phyloP scores from a whole-genome alignment of 2,329 filamentous ascomycete species.

The Aspergillus thermomutatus region DNA sequence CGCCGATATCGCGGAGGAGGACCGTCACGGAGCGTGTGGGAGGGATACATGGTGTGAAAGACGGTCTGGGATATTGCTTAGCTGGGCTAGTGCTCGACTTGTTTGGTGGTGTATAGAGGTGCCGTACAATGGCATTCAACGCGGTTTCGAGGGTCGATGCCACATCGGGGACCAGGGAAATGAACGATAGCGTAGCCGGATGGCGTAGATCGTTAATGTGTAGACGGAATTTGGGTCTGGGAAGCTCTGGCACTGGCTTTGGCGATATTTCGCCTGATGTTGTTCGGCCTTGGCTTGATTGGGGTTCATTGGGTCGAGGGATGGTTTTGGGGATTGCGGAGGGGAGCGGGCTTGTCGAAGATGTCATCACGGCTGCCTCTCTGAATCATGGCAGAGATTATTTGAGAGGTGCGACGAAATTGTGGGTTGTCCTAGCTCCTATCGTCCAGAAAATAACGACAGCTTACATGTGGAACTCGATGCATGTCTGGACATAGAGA shows the following conservation, averaged over 20 bases:
- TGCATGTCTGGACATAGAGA: not conserved
- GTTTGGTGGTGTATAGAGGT: conserved; percentile 59
- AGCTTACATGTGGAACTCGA: not conserved
- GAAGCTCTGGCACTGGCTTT: conserved; percentile 5
- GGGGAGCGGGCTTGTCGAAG: not conserved
- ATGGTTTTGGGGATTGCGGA: conserved; percentile 16
- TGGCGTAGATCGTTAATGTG: conserved; percentile 46
- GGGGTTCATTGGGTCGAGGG: not conserved
- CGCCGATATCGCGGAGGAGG: conserved; percentile 72
- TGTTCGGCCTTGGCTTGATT: not conserved
- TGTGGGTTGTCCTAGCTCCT: not conserved
- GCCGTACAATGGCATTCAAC: conserved; percentile 64
- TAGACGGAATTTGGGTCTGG: conserved; percentile 35
- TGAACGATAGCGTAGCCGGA: conserved; percentile 63
- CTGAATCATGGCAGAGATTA: not conserved
- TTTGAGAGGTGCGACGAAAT: not conserved
- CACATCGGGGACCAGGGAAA: conserved; percentile 61
- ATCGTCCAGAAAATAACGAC: not conserved
- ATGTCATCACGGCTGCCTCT: not conserved
- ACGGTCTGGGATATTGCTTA: conserved; percentile 10
- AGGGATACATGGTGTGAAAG: conserved; percentile 43
- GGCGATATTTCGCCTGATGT: conserved; percentile 7
- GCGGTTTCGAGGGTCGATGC: conserved; percentile 58
- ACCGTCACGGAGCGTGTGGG: conserved; percentile 83
- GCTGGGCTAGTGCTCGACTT: not conserved